Conservation (phyloP, 139 green algal species). For the Tetratostichococcus sp. region DNA sequence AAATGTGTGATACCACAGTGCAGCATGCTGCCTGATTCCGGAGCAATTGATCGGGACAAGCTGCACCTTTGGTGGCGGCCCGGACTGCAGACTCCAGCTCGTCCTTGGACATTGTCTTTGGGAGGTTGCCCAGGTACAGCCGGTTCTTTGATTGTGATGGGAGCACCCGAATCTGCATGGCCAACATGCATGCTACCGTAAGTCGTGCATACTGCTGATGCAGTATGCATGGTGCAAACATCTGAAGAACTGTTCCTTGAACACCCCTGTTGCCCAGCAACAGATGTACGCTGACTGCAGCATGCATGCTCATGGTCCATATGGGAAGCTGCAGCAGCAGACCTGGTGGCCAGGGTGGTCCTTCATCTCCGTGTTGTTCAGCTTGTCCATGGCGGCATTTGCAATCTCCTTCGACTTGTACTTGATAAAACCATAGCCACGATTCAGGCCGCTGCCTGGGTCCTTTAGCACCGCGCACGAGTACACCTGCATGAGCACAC, state of each 20-base stretch:
- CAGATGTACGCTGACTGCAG: too few species aligned
- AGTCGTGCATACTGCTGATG: too few species aligned
- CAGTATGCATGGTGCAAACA: background rate
- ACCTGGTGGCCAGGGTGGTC: slow-evolving; percentile 62
- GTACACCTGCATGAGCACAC: slow-evolving; percentile 32
- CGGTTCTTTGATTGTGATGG: slow-evolving; percentile 76
- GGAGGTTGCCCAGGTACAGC: slow-evolving; percentile 84
- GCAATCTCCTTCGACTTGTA: slow-evolving; percentile 57
- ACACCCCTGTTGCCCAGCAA: too few species aligned
- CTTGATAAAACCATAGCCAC: slow-evolving; percentile 73
- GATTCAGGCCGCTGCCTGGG: slow-evolving; percentile 25
- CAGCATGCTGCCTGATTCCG: too few species aligned
- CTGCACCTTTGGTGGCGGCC: slow-evolving; percentile 31
- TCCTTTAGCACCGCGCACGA: slow-evolving; percentile 40
- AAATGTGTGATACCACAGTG: too few species aligned
- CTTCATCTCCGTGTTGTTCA: slow-evolving; percentile 50
- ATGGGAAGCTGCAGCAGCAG: background rate
- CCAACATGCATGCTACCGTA: background rate
- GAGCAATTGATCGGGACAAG: too few species aligned
- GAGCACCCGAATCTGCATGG: slow-evolving; percentile 46
- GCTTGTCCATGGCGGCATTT: slow-evolving; percentile 41
- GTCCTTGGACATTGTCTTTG: slow-evolving; percentile 53
- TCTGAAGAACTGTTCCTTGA: too few species aligned
- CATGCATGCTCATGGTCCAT: too few species aligned
- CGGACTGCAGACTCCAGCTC: slow-evolving; percentile 31